A percentile compares a stretch with the other conserved stretches of the same genome.
These are phyloP conservation scores for Mucor indicus DNA, from an alignment of 371 early-diverging fungal species.

Conservation along the genomic window DNA sequence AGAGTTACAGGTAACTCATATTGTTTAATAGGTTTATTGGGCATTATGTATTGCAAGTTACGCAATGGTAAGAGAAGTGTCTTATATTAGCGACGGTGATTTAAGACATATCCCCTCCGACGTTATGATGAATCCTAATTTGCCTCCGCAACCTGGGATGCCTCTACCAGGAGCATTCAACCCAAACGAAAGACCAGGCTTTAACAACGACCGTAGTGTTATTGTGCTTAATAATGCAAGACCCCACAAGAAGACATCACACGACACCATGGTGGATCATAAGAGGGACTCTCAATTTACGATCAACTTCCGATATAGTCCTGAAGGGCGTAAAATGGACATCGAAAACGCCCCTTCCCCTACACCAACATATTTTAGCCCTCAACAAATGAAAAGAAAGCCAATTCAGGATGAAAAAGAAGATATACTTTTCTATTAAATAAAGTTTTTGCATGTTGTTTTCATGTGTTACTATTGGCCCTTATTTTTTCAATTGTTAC, in stretches of 20 bases:
- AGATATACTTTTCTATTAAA: no score
- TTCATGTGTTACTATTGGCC: no score
- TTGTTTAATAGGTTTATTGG: conserved; percentile 25
- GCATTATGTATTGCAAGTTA: conserved; percentile 15
- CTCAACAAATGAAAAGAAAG: no score
- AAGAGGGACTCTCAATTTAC: conserved; percentile 16
- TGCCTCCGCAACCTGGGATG: no score
- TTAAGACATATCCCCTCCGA: background rate
- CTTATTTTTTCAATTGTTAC: no score
- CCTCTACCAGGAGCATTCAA: no score
- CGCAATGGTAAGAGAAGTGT: conserved; percentile 2
- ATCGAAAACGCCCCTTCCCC: conserved; percentile 14
- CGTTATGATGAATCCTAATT: conserved; percentile 4
- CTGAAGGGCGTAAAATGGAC: conserved; percentile 13
- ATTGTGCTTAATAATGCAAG: conserved; percentile 19
- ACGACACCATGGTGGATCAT: no score
- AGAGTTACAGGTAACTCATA: no score
- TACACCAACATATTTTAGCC: conserved; percentile 1
- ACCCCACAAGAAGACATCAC: conserved; percentile 7
- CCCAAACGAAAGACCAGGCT: conserved; percentile 1
- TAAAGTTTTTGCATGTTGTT: no score
- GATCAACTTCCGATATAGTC: conserved; percentile 5
- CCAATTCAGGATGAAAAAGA: no score
- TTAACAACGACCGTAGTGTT: conserved; percentile 7
- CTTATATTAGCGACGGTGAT: no score